phyloP scores from a whole-genome alignment of 352 stramenopile species.

The Phytophthora pinifolia region DNA sequence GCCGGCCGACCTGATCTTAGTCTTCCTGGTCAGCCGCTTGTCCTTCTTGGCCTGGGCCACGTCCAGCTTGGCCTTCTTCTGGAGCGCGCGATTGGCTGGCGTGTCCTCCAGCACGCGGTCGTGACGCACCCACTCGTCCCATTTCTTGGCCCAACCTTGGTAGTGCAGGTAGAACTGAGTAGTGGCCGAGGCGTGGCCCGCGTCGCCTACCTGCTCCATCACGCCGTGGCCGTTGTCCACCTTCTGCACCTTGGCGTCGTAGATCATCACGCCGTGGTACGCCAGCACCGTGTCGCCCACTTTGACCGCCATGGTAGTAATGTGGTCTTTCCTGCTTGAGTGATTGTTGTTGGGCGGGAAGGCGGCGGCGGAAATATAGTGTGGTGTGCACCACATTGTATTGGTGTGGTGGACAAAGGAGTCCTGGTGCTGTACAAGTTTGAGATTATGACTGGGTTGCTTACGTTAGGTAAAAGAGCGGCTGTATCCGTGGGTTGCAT shows the following conservation, averaged over 20 bases:
- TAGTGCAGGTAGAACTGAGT: conserved; percentile 91
- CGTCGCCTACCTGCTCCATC: conserved; percentile 19
- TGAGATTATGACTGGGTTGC: too few species aligned
- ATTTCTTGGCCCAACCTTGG: conserved; percentile 91
- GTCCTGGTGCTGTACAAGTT: too few species aligned
- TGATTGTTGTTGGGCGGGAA: conserved; percentile 6
- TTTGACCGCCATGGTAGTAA: conserved; percentile 62
- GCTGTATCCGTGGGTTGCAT: too few species aligned
- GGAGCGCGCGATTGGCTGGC: conserved; percentile 48
- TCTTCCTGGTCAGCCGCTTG: conserved; percentile 50
- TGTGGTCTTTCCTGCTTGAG: neutral
- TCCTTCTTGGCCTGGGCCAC: conserved; percentile 63
- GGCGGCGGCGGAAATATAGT: neutral
- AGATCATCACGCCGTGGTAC: conserved; percentile 84
- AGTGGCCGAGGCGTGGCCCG: conserved; percentile 18
- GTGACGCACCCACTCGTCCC: conserved; percentile 88
- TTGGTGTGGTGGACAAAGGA: too few species aligned
- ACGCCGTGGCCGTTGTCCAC: conserved; percentile 74
- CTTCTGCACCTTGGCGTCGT: conserved; percentile 84
- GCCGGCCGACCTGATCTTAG: conserved; percentile 65
- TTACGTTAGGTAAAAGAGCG: too few species aligned
- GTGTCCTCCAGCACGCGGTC: conserved; percentile 77
- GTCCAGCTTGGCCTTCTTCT: conserved; percentile 52
- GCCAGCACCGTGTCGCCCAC: conserved; percentile 75
- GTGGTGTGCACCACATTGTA: too few species aligned